Conservation (phyloP, 495 filamentous ascomycete genomes). For the Xylaria grammica region DNA sequence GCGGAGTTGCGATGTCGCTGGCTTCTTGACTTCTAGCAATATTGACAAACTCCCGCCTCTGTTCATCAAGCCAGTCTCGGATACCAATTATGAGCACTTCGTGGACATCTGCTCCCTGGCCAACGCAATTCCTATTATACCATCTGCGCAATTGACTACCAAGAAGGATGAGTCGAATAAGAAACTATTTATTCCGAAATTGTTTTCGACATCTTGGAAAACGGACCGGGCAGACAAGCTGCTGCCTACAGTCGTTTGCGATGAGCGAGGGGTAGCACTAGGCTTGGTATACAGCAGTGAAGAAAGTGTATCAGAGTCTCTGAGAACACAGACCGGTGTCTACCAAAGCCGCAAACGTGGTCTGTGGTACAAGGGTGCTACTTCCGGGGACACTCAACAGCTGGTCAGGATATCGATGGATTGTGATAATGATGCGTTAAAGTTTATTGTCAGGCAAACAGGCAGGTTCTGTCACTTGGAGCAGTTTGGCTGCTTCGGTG, state of each 20-base stretch:
- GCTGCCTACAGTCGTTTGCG: constrained; percentile 84
- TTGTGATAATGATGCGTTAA: constrained; percentile 91
- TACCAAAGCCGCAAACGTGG: constrained; percentile 95
- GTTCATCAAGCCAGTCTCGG: constrained; percentile 50
- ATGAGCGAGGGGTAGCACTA: constrained; percentile 83
- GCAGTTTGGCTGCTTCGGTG: constrained; percentile 89
- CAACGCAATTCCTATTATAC: constrained; percentile 78
- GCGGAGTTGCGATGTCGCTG: constrained; percentile 40
- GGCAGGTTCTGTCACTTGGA: constrained; percentile 95
- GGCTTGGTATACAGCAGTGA: constrained; percentile 92
- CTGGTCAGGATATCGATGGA: constrained; percentile 83
- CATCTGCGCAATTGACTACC: constrained; percentile 69
- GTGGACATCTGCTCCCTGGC: constrained; percentile 58
- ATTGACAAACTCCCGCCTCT: constrained; percentile 50
- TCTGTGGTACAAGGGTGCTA: constrained; percentile 95
- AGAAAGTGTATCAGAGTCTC: constrained; percentile 84
- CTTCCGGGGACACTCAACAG: constrained; percentile 90
- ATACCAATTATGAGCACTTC: constrained; percentile 55
- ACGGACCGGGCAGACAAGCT: constrained; percentile 87
- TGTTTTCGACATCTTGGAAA: constrained; percentile 71
- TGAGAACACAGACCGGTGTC: constrained; percentile 87
- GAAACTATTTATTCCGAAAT: constrained; percentile 65
- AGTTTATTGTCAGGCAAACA: constrained; percentile 86
- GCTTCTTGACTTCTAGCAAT: constrained; percentile 52
- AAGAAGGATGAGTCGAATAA: constrained; percentile 61